phyloP scores from a whole-genome alignment of 1,284 basidiomycete species.

The Pseudozyma thailandica region DNA sequence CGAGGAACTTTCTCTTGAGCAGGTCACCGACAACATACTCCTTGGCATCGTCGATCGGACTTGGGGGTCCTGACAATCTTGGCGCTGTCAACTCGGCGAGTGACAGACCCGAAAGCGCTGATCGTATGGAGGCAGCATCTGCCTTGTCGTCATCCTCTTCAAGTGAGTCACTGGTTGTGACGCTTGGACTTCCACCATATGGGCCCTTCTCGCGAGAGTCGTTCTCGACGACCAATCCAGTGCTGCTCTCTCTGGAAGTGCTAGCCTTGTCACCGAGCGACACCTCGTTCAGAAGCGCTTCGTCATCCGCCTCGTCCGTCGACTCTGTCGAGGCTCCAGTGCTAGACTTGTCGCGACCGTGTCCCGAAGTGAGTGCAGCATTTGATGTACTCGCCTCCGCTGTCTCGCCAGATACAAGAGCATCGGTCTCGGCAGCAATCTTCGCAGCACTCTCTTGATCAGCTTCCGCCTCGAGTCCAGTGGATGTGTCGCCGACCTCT shows the following conservation, averaged over 20 bases:
- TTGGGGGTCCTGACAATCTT: conserved; percentile 49
- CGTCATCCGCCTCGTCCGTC: conserved; percentile 59
- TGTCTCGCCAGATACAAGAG: background rate
- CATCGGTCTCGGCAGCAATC: background rate
- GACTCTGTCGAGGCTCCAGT: conserved; percentile 45
- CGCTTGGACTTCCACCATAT: conserved; percentile 11
- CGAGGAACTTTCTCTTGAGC: conserved; percentile 63
- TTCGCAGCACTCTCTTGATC: conserved; percentile 4
- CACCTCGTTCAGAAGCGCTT: conserved; percentile 59
- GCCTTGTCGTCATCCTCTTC: conserved; percentile 24
- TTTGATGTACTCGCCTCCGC: background rate
- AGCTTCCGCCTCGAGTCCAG: conserved; percentile 10
- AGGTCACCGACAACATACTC: conserved; percentile 62
- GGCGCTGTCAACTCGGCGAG: conserved; percentile 61
- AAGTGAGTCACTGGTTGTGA: conserved; percentile 30
- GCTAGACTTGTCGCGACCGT: conserved; percentile 46
- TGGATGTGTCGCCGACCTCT: conserved; percentile 31
- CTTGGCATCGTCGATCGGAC: conserved; percentile 50
- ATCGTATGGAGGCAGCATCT: conserved; percentile 46
- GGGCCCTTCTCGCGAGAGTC: conserved; percentile 7
- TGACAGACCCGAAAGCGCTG: conserved; percentile 58
- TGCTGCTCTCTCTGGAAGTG: conserved; percentile 6
- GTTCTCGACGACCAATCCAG: background rate
- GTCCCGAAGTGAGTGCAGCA: background rate
- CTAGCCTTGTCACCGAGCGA: conserved; percentile 39